A percentile compares a stretch with the other conserved stretches of the same genome.
These are phyloP conservation scores for Ophiostoma perfectum DNA, from an alignment of 2,329 filamentous ascomycete genomes.

Conservation along the genomic window DNA sequence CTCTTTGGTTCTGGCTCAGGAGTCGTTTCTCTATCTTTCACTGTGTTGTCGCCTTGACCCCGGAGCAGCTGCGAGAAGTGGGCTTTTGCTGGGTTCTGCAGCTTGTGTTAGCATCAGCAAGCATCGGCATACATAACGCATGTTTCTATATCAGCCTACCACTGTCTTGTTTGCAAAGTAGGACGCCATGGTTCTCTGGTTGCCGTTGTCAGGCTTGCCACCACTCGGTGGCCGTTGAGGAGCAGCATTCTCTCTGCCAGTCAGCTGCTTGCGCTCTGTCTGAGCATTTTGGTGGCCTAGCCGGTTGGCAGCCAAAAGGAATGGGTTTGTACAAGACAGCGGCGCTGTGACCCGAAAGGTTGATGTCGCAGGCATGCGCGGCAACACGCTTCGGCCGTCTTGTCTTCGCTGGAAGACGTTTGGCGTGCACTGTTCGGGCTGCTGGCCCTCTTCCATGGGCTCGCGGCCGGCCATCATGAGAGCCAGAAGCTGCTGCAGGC, in stretches of 20 bases:
- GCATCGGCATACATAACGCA: background rate
- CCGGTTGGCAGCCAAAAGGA: background rate
- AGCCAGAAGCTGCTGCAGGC: background rate
- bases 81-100: background rate
- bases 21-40: background rate
- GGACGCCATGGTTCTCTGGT: background rate
- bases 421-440: background rate
- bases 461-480: background rate
- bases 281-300: background rate
- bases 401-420: background rate
- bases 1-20: background rate
- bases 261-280: too few species aligned
- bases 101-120: background rate
- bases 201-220: background rate
- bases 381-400: background rate
- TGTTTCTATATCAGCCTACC: background rate
- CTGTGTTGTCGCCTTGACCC: background rate
- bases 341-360: background rate
- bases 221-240: background rate
- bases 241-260: background rate
- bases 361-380: background rate
- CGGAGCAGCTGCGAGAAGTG: background rate
- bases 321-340: background rate
- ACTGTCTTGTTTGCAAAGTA: background rate
- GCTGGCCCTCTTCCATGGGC: background rate